Percentiles rank a stretch among this genome's conserved stretches.
phyloP scores from a whole-genome alignment of 1,284 basidiomycete species.

The Erythrobasidium hasegawianum region DNA sequence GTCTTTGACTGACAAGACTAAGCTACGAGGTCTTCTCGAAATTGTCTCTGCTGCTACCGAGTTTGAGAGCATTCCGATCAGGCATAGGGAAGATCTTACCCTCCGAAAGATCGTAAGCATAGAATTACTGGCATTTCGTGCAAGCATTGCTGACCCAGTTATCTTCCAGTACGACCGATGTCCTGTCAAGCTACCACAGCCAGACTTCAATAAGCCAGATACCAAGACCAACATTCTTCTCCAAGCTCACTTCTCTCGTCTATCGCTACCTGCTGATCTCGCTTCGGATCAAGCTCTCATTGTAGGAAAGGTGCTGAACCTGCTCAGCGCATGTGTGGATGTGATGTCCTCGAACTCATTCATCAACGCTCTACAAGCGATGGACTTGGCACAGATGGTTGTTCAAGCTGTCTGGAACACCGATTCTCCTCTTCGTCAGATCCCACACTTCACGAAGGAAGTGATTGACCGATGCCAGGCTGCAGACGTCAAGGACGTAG shows the following conservation, averaged over 20 bases:
- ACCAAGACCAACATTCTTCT: conserved; percentile 98
- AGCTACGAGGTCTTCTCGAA: conserved; percentile 92
- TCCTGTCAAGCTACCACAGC: conserved; percentile 81
- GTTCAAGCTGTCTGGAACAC: conserved; percentile 98
- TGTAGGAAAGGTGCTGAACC: conserved; percentile 81
- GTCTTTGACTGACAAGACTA: conserved; percentile 91
- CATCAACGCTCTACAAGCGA: conserved; percentile 89
- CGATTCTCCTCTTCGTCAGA: conserved; percentile 88
- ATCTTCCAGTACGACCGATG: conserved; percentile 74
- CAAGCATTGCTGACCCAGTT: too few species aligned
- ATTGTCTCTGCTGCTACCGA: conserved; percentile 94
- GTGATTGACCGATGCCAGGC: conserved; percentile 81
- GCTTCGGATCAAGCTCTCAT: conserved; percentile 84
- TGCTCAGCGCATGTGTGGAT: conserved; percentile 58
- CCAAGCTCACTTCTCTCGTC: conserved; percentile 92
- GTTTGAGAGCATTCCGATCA: conserved; percentile 90
- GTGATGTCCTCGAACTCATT: conserved; percentile 96
- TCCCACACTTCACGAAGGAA: conserved; percentile 88
- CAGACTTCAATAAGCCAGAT: conserved; percentile 86
- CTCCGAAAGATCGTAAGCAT: conserved; percentile 41
- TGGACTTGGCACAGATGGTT: conserved; percentile 99
- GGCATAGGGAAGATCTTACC: conserved; percentile 56
- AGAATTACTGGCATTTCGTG: too few species aligned
- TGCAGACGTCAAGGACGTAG: conserved; percentile 76
- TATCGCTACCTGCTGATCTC: conserved; percentile 86